Percentiles rank a stretch among this genome's conserved stretches.
phyloP scores from a whole-genome alignment of 2,329 filamentous ascomycete genomes.

The Tolypocladium cylindrosporum region DNA sequence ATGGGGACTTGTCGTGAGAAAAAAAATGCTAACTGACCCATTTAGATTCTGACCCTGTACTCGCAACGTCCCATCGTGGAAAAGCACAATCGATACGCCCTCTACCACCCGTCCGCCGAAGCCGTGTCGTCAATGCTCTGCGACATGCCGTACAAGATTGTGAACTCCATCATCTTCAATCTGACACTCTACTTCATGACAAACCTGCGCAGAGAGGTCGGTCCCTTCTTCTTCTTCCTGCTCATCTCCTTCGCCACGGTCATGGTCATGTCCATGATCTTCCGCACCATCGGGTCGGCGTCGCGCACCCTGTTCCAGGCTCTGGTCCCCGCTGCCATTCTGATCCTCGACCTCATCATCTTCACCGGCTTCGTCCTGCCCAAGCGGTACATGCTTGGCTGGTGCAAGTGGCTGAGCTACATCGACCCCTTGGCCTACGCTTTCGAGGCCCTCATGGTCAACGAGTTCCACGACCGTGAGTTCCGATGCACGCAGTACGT shows the following conservation, averaged over 20 bases:
- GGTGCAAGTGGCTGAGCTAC: slow-evolving; percentile 78
- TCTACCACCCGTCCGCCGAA: slow-evolving; percentile 85
- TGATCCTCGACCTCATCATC: slow-evolving; percentile 58
- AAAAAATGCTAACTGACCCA: neutral
- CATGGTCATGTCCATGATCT: slow-evolving; percentile 76
- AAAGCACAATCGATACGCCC: slow-evolving; percentile 76
- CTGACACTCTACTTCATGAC: slow-evolving; percentile 79
- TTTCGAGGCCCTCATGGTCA: slow-evolving; percentile 73
- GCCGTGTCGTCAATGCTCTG: slow-evolving; percentile 79
- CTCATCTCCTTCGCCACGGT: slow-evolving; percentile 66
- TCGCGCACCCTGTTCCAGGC: slow-evolving; percentile 61
- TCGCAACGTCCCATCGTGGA: slow-evolving; percentile 86
- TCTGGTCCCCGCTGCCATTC: slow-evolving; percentile 47
- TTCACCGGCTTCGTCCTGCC: slow-evolving; percentile 62
- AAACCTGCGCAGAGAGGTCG: slow-evolving; percentile 62
- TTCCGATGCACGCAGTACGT: slow-evolving; percentile 43
- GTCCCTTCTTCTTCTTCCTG: slow-evolving; percentile 77
- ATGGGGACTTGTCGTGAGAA: neutral
- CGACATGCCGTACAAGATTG: slow-evolving; percentile 70
- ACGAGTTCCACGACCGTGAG: slow-evolving; percentile 63
- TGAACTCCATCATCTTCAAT: slow-evolving; percentile 70
- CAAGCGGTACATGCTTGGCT: slow-evolving; percentile 61
- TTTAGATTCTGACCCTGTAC: slow-evolving; percentile 70
- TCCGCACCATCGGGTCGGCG: slow-evolving; percentile 68
- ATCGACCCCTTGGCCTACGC: slow-evolving; percentile 70